Evolutionary conservation across 106 monocot species (phyloP).

Genomic region (Dendrobium officinale): DNA sequence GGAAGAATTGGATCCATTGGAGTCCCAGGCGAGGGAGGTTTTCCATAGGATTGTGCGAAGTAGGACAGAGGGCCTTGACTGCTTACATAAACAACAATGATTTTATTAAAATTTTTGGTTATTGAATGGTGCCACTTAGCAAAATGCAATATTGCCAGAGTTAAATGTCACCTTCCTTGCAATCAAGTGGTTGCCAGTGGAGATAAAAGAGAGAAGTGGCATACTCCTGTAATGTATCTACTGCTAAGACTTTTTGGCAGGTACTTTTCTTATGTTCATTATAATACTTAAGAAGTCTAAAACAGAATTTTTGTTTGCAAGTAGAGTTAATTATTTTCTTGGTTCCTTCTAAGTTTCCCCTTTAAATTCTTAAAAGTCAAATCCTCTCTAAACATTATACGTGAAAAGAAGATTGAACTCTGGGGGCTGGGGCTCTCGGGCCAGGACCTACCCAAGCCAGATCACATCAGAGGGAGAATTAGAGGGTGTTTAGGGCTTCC

Average conservation of each 20-base stretch:
- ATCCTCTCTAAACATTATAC: too few relatives aligned
- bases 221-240: not conserved
- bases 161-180: not conserved
- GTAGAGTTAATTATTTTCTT: too few relatives aligned
- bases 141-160: not conserved
- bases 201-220: not conserved
- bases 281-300: not conserved
- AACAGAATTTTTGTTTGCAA: too few relatives aligned
- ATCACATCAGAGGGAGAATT: too few relatives aligned
- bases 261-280: not conserved
- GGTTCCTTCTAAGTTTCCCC: too few relatives aligned
- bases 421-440: too few relatives aligned
- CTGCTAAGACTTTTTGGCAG: not conserved
- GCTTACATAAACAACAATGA: constrained; percentile 8
- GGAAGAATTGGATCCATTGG: constrained; percentile 46
- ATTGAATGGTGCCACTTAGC: not conserved
- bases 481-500: too few relatives aligned
- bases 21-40: constrained; percentile 59
- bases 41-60: constrained; percentile 53
- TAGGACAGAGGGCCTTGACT: constrained; percentile 52
- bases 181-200: not conserved
- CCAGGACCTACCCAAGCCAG: too few relatives aligned
- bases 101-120: not conserved
- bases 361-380: too few relatives aligned
- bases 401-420: too few relatives aligned